Percentiles rank a stretch among this genome's conserved stretches.
These are phyloP conservation scores for Boletus vermiculosoides DNA, from an alignment of 768 basidiomycete species.

Conservation along the genomic window DNA sequence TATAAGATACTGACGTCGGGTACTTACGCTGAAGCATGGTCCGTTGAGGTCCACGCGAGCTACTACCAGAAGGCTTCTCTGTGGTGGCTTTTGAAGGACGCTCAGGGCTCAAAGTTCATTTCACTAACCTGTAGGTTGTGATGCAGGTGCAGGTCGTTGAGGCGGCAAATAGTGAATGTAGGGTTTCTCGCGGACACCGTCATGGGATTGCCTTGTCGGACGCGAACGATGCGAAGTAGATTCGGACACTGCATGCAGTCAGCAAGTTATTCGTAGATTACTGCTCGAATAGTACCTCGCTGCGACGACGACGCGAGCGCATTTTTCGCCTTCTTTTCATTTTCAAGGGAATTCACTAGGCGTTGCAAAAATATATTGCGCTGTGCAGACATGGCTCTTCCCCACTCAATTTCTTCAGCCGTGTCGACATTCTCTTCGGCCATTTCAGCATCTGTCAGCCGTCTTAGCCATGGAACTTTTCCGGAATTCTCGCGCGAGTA, in stretches of 20 bases:
- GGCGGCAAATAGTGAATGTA: conserved; percentile 36
- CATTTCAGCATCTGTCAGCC: conserved; percentile 54
- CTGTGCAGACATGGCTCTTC: conserved; percentile 66
- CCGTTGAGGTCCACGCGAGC: conserved; percentile 32
- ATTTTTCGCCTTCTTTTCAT: conserved; percentile 48
- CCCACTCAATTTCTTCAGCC: conserved; percentile 75
- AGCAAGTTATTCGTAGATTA: conserved; percentile 3
- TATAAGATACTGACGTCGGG: background rate
- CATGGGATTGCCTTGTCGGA: conserved; percentile 20
- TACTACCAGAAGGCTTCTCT: conserved; percentile 19
- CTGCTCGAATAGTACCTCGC: conserved; percentile 17
- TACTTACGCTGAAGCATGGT: conserved; percentile 47
- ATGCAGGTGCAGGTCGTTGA: conserved; percentile 18
- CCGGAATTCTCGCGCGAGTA: conserved; percentile 55
- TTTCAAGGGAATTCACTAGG: conserved; percentile 56
- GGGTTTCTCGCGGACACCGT: conserved; percentile 31
- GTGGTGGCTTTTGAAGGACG: conserved; percentile 3
- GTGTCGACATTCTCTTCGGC: conserved; percentile 76
- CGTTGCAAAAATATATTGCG: conserved; percentile 71
- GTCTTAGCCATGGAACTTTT: conserved; percentile 62
- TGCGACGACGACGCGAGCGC: conserved; percentile 32
- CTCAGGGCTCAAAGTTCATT: background rate
- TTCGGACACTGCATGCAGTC: conserved; percentile 23
- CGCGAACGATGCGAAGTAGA: conserved; percentile 28
- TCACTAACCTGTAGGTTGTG: conserved; percentile 25